phyloP scores from a whole-genome alignment of 768 basidiomycete species.

The Phanerochaete sordida region DNA sequence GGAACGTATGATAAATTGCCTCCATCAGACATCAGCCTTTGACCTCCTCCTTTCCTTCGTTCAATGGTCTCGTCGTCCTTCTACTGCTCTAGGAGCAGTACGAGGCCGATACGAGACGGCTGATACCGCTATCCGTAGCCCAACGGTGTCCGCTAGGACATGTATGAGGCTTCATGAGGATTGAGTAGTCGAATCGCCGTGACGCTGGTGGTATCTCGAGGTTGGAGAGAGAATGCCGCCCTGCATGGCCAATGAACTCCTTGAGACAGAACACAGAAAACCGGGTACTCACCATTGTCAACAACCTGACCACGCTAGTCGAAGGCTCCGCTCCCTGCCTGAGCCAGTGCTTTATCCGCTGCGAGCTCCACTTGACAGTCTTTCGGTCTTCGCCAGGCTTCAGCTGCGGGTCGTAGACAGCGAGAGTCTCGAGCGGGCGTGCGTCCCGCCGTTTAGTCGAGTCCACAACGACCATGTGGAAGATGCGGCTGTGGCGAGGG shows the following conservation, averaged over 20 bases:
- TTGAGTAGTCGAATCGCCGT: too few species aligned
- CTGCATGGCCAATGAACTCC: slow-evolving; percentile 3
- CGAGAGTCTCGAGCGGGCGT: slow-evolving; percentile 83
- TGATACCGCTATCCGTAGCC: too few species aligned
- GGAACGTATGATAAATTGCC: background rate
- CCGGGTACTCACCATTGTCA: slow-evolving; percentile 68
- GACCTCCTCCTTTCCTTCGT: background rate
- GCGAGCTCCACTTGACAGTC: slow-evolving; percentile 85
- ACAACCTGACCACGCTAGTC: slow-evolving; percentile 67
- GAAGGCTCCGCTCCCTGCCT: slow-evolving; percentile 80
- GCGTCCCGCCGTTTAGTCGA: slow-evolving; percentile 71
- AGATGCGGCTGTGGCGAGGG: slow-evolving; percentile 65
- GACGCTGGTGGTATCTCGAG: background rate
- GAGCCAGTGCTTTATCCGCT: slow-evolving; percentile 89
- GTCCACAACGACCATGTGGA: slow-evolving; percentile 84
- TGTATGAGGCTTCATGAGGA: too few species aligned
- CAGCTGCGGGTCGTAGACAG: slow-evolving; percentile 75
- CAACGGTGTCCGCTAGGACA: too few species aligned
- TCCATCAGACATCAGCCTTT: background rate
- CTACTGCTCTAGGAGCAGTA: too few species aligned
- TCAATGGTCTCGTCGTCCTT: too few species aligned
- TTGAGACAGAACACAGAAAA: slow-evolving; percentile 1
- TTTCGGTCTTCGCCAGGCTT: slow-evolving; percentile 53
- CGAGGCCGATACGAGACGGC: too few species aligned
- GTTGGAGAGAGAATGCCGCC: slow-evolving; percentile 14